Base-by-base conservation (phyloP, 179 eudicot genomes). In the Spinacia oleracea region DNA sequence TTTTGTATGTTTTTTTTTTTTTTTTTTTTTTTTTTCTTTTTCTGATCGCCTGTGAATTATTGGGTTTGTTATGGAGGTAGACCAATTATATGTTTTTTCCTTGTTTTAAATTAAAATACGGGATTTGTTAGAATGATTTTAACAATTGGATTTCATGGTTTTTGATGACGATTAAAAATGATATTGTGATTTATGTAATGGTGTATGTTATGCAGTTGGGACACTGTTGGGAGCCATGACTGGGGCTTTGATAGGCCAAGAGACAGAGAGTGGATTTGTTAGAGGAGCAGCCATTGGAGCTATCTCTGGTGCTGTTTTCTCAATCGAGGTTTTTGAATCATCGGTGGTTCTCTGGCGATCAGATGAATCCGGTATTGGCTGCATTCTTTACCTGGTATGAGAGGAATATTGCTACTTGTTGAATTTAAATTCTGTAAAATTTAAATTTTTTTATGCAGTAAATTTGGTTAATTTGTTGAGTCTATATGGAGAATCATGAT, bases 271-370 rank as follows among this genome's bases (percentile, higher is more conserved):
- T 75, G 99, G 99, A 58, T 96, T 96, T 75, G 89, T 94, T n/a
- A 87, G 99, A 77, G 99, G 98, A 73, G 98, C 99, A 71, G 97
- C 98, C 15, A 93, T 96, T 76, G 98, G 99, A 78, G 99, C 99
- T 76, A 96, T 94, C 40, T 94, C 98, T 76, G 99, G 99, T 79
- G 99, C 99, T 86, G 99, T 96, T 81, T 94, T 96, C 85, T 96
- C 99, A 9, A 92, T 96, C 81, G 98, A 96, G 80, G 99, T 96
- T 79, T 96, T 96, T 15, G 99, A 96, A 80, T 92, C 99, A 1
- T 96, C 99, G 1, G 88, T 96, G 55, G 82, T 90, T 78, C 89
- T 96, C 56, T 96, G 99, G 99, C 90, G 91, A 81, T 89, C 97
- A 0, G 99, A 94, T 80, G 98, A 90, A 86, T 92, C 98, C 6